Conservation (phyloP, 768 basidiomycete species). For the Neoboletus subvelutipes region DNA sequence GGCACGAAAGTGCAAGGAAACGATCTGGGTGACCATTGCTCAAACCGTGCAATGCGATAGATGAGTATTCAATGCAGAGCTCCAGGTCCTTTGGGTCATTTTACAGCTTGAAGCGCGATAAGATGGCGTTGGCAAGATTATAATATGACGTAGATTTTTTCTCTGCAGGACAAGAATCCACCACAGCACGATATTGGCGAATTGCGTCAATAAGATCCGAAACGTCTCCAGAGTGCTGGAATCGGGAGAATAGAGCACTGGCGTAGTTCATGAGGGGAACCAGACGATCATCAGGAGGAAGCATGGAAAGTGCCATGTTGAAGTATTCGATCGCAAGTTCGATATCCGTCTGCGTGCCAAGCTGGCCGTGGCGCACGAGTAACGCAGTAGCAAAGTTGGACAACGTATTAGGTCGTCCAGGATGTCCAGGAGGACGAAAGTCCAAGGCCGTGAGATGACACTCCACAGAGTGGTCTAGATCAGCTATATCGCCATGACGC, state of each 20-base stretch:
- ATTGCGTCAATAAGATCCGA: conserved; percentile 26
- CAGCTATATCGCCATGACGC: conserved; percentile 24
- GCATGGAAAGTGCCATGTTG: conserved; percentile 17
- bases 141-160: conserved; percentile 23
- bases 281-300: conserved; percentile 21
- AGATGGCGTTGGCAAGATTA: conserved; percentile 32
- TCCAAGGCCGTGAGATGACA: conserved; percentile 27
- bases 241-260: conserved; percentile 29
- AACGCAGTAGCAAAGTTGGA: conserved; percentile 32
- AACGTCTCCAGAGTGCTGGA: conserved; percentile 20
- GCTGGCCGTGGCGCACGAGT: conserved; percentile 27
- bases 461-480: conserved; percentile 30
- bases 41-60: conserved; percentile 18
- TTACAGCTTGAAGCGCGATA: conserved; percentile 29
- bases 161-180: conserved; percentile 19
- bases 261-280: conserved; percentile 30
- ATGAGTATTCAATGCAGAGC: conserved; percentile 23
- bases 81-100: conserved; percentile 22
- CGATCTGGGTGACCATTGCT: conserved; percentile 16
- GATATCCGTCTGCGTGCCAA: conserved; percentile 24
- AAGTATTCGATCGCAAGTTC: conserved; percentile 31
- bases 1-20: conserved; percentile 18
- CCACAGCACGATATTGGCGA: conserved; percentile 20
- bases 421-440: conserved; percentile 27
- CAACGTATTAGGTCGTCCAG: conserved; percentile 24